A percentile compares a stretch with the other conserved stretches of the same genome.
These are phyloP conservation scores for Austroboletus eburneus DNA, from an alignment of 768 basidiomycete genomes.

Conservation along the genomic window DNA sequence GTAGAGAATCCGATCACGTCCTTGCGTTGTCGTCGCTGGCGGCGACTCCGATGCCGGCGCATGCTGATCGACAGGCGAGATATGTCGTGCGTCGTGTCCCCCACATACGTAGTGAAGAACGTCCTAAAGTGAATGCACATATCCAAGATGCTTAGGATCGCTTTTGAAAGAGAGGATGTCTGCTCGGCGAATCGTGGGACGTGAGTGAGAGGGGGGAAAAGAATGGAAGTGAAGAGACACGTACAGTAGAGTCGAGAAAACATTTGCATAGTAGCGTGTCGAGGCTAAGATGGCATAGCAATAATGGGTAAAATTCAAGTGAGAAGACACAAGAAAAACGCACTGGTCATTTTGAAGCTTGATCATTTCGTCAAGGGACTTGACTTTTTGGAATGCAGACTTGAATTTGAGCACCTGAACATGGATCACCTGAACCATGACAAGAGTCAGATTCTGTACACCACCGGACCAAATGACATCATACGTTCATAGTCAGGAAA, in stretches of 20 bases:
- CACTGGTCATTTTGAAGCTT: conserved; percentile 65
- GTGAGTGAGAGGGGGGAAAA: not conserved
- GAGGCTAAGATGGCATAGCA: conserved; percentile 38
- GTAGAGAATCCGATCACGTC: conserved; percentile 63
- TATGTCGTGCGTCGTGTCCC: conserved; percentile 57
- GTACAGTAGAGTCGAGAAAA: conserved; percentile 58
- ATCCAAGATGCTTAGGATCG: conserved; percentile 67
- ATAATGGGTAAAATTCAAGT: not conserved
- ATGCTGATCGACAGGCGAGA: conserved; percentile 47
- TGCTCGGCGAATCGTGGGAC: conserved; percentile 22
- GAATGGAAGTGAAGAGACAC: conserved; percentile 8
- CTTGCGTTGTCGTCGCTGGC: conserved; percentile 48
- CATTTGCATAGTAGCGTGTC: conserved; percentile 58
- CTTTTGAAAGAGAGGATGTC: conserved; percentile 62
- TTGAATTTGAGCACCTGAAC: conserved; percentile 59
- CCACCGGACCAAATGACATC: conserved; percentile 13
- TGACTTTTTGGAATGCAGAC: conserved; percentile 44
- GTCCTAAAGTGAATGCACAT: conserved; percentile 69
- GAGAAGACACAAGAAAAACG: conserved; percentile 21
- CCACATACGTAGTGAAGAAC: conserved; percentile 55
- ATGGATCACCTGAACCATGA: conserved; percentile 56
- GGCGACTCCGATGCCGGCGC: conserved; percentile 59
- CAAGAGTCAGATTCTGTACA: not conserved
- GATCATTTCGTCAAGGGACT: conserved; percentile 76
- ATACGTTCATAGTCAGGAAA: conserved; percentile 70